Evolutionary conservation across 2,329 filamentous ascomycete genomes (phyloP).

Genomic region (Amylocarpus encephaloides): DNA sequence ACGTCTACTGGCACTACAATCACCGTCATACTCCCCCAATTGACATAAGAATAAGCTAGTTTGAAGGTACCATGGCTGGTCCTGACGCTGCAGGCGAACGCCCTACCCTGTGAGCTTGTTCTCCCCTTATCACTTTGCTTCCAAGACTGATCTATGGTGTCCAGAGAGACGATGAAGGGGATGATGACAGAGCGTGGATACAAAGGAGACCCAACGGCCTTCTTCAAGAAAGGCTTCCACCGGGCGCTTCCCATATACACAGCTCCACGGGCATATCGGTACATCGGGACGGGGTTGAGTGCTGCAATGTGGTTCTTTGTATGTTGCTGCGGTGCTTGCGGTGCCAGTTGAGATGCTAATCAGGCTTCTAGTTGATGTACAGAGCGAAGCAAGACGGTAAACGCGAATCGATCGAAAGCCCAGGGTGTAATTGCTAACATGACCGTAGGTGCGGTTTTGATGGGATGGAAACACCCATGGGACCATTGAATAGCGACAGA

Average conservation of each 20-base stretch:
- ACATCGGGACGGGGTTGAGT: constrained; percentile 78
- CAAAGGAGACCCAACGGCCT: no score
- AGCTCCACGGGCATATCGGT: constrained; percentile 67
- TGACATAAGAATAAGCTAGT: no score
- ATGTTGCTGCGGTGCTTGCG: constrained; percentile 36
- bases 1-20: no score
- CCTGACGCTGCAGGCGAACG: no score
- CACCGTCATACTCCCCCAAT: no score
- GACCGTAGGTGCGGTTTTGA: constrained; percentile 58
- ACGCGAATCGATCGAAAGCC: not conserved
- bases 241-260: constrained; percentile 51
- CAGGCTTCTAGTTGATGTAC: constrained; percentile 72
- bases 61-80: no score
- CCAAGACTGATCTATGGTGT: no score
- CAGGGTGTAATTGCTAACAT: constrained; percentile 15
- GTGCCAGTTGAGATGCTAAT: constrained; percentile 11
- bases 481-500: constrained; percentile 59
- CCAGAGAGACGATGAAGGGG: no score
- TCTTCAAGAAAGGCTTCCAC: constrained; percentile 4
- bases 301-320: constrained; percentile 99
- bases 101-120: no score
- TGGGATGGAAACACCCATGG: constrained; percentile 96
- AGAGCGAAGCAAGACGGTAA: constrained; percentile 89
- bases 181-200: no score
- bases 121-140: no score